Conservation (phyloP, 2,329 filamentous ascomycete genomes). For the Cyanodermella asteris region DNA sequence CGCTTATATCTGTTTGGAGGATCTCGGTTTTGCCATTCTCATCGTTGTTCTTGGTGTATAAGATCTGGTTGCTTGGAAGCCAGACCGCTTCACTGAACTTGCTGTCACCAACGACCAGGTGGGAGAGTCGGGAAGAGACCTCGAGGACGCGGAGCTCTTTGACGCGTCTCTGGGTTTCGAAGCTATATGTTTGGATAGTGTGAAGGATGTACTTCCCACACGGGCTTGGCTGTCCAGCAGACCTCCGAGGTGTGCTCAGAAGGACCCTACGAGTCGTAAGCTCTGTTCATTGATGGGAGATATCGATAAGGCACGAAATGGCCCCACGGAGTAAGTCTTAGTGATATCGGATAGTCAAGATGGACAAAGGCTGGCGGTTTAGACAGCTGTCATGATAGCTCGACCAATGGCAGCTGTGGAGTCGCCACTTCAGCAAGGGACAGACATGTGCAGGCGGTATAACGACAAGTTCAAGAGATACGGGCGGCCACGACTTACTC, state of each 20-base stretch:
- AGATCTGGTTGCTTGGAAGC: slow-evolving; percentile 21
- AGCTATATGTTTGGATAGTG: slow-evolving; percentile 27
- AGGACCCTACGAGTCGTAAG: slow-evolving; percentile 16
- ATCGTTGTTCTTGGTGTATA: slow-evolving; percentile 22
- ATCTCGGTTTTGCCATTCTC: slow-evolving; percentile 25
- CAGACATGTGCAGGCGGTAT: too few species aligned
- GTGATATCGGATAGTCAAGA: neutral
- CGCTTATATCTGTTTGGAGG: slow-evolving; percentile 20
- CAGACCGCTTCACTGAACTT: slow-evolving; percentile 24
- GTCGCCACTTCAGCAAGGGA: too few species aligned
- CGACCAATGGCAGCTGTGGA: too few species aligned
- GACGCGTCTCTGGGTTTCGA: slow-evolving; percentile 24
- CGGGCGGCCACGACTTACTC: too few species aligned
- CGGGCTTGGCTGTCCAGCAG: slow-evolving; percentile 21
- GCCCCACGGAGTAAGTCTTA: neutral
- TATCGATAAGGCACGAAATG: neutral
- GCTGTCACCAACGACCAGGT: slow-evolving; percentile 21
- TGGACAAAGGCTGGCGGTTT: too few species aligned
- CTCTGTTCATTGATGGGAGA: too few species aligned
- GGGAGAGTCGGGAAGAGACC: slow-evolving; percentile 18
- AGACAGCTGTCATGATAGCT: too few species aligned
- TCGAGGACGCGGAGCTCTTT: slow-evolving; percentile 25
- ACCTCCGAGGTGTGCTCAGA: slow-evolving; percentile 24
- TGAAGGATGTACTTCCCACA: slow-evolving; percentile 25
- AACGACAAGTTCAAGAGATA: too few species aligned